Conservation (phyloP, 805 yeast species). For the Saturnispora silvae region DNA sequence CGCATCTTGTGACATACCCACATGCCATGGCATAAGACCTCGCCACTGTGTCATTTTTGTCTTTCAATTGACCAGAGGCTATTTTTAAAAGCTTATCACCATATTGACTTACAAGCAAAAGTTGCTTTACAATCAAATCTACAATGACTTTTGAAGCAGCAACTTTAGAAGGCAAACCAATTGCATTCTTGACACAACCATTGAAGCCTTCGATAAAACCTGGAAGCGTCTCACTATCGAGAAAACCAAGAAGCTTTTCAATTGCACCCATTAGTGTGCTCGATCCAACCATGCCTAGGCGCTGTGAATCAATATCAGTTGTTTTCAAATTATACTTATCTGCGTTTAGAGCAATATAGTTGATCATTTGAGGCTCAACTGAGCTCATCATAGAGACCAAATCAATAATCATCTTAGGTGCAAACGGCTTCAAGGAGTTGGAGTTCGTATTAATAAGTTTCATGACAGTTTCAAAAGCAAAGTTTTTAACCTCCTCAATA, state of each 20-base stretch:
- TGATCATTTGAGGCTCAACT: slow-evolving; percentile 82
- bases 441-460: slow-evolving; percentile 60
- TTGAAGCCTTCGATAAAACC: slow-evolving; percentile 41
- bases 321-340: slow-evolving; percentile 70
- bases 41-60: slow-evolving; percentile 62
- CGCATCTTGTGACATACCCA: slow-evolving; percentile 65
- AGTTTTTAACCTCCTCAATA: slow-evolving; percentile 72
- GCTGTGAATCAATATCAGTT: slow-evolving; percentile 64
- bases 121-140: slow-evolving; percentile 48
- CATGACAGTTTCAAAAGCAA: slow-evolving; percentile 66
- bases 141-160: slow-evolving; percentile 71
- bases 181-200: slow-evolving; percentile 51
- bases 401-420: slow-evolving; percentile 58
- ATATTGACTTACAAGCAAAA: slow-evolving; percentile 33
- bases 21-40: slow-evolving; percentile 69
- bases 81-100: slow-evolving; percentile 55
- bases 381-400: slow-evolving; percentile 69
- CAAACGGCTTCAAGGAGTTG: slow-evolving; percentile 48
- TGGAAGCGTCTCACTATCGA: slow-evolving; percentile 42
- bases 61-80: slow-evolving; percentile 49
- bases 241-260: slow-evolving; percentile 52
- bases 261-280: slow-evolving; percentile 88
- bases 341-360: slow-evolving; percentile 79
- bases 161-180: slow-evolving; percentile 87
- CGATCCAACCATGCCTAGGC: slow-evolving; percentile 59